Evolutionary conservation across 129 eudicot genomes (phyloP).

Genomic region (Lactuca saligna): DNA sequence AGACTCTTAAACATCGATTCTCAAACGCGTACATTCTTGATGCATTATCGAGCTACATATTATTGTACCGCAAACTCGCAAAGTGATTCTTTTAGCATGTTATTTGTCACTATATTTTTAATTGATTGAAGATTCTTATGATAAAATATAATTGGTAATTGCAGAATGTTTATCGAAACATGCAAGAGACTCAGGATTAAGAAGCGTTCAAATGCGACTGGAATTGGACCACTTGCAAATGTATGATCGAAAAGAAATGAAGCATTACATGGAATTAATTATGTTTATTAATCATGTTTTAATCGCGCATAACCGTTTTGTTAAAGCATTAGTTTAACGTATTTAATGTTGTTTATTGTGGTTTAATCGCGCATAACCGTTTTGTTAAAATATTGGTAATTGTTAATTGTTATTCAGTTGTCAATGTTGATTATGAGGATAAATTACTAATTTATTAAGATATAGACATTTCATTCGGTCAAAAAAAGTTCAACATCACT

Average conservation of each 20-base stretch:
- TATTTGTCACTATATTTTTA: too few relatives aligned
- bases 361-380: not conserved
- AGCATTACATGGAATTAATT: not conserved
- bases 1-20: not conserved
- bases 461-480: too few relatives aligned
- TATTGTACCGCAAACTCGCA: not conserved
- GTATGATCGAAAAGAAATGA: not conserved
- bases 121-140: not conserved
- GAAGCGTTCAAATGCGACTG: conserved; percentile 43
- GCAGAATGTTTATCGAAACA: conserved; percentile 73
- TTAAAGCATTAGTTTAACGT: not conserved
- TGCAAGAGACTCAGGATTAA: conserved; percentile 73
- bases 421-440: too few relatives aligned
- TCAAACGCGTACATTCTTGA: not conserved
- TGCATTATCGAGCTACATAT: too few relatives aligned
- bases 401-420: too few relatives aligned
- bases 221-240: conserved; percentile 15
- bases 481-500: too few relatives aligned
- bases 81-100: not conserved
- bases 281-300: not conserved
- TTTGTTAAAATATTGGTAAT: too few relatives aligned
- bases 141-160: not conserved
- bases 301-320: not conserved
- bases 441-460: too few relatives aligned
- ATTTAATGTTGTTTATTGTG: conserved; percentile 2